Base-by-base conservation (phyloP, 139 green algal genomes). In the Mesostigma viride region DNA sequence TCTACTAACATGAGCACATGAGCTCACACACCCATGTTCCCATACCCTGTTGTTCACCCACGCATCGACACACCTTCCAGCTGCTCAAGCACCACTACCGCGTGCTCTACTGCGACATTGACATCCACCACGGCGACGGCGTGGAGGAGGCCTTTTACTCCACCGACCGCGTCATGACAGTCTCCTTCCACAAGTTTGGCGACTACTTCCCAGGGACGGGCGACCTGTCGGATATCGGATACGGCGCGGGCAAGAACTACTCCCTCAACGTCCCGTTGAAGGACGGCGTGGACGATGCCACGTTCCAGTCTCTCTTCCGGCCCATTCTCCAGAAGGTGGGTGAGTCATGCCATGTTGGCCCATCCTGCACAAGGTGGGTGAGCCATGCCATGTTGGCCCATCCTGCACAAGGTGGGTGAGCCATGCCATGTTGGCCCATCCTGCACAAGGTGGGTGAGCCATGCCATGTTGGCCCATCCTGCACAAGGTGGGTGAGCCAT, bases 81-180 rank as follows among this genome's bases (percentile, higher is more conserved):
- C 83, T 96, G 60, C 80, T 96, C 20, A 95, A 95, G 69, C 87
- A 87, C 63, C 81, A 92, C 68, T 56, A 66, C 20, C 48, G 79
- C 14, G 88, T 94, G 67, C 70, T 95, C 69, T 96, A 95, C 62
- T 86, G 95, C 28, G 88, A 95, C 70, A 95, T 96, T 67, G 89
- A 95, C 74, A 96, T 98, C 72, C 92, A 98, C 73, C 92, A 97
- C 68, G 92, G 92, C 20, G 92, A 99, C 70, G 92, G 92, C 17
- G 93, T 99, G 65, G 93, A 99, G 78, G 92, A 99, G 81, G 92
- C 92, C 0, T 98, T 99, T 68, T 98, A 98, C 82, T 81, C 87
- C 4, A 99, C 93, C 3, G 91, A 99, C 74, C 79, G 92, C 22
- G 89, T 96, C 59, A 95, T 96, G 89, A 91, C 86, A 0, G 76